A percentile compares a stretch with the other conserved stretches of the same genome.
phyloP scores from a whole-genome alignment of 208 protist species.

The Leishmania tarentolae region DNA sequence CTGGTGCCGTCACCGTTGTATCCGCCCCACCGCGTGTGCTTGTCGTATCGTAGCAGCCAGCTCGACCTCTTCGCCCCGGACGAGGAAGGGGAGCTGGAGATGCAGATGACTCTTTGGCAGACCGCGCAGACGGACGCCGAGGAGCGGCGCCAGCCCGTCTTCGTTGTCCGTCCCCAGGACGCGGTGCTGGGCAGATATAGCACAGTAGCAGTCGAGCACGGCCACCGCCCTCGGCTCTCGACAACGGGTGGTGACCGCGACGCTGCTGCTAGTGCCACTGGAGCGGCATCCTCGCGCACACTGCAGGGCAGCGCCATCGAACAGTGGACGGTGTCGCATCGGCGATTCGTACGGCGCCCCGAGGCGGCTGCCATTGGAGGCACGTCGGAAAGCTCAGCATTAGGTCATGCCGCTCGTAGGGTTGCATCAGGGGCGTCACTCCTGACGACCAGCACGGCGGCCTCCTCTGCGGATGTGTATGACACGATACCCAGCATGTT shows the following conservation, averaged over 20 bases:
- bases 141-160: constrained; percentile 42
- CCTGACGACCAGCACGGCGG: background rate
- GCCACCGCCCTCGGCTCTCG: background rate
- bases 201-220: background rate
- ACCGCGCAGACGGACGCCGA: constrained; percentile 26
- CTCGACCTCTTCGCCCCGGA: constrained; percentile 39
- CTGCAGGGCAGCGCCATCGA: background rate
- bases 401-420: background rate
- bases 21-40: background rate
- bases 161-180: constrained; percentile 37
- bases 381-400: background rate
- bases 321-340: background rate
- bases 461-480: background rate
- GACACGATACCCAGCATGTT: background rate
- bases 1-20: background rate
- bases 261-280: background rate
- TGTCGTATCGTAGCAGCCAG: constrained; percentile 17
- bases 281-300: background rate
- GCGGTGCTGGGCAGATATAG: constrained; percentile 28
- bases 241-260: background rate
- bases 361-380: background rate
- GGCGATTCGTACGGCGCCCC: background rate
- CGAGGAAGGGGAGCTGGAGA: constrained; percentile 33
- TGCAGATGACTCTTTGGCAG: constrained; percentile 33
- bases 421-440: background rate